Base-by-base conservation (phyloP, 352 stramenopile species). In the Phytophthora citrophthora region DNA sequence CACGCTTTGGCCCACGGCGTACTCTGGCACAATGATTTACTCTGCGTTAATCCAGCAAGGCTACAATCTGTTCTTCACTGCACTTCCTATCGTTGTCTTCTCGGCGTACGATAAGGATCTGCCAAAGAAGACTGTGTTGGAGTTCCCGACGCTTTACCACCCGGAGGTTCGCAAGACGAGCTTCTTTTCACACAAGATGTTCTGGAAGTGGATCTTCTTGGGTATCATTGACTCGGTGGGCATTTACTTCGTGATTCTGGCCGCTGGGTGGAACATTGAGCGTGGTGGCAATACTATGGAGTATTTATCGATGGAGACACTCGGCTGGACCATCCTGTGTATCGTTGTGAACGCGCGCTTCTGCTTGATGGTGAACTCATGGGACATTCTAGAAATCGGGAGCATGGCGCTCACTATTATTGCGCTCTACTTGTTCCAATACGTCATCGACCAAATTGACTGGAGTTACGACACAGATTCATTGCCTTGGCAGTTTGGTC, bases 61-160 rank as follows among this genome's bases (percentile, higher is more conserved):
- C 23, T 98, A 98, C 70, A 99, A 99, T 68, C 89, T 99, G 46
- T 86, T 98, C 44, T 98, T 96, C 62, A 99, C 93, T 0, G 80
- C 89, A 31, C 67, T 99, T 18, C 97, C 97, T 3, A 98, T 99
- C 62, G 70, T 95, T 24, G 72, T 88, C 1, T 92, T 87, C 54
- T 91, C 86, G 7, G 88, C 91, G 3, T 87, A 92, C 40, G 90
- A 97, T 49, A 81, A 78, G 24, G 88, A 96, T 65, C 32, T 96
- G 5, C 85, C 83, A 0, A 88, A 85, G 51, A 59, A 91, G 4
- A 76, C 89, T 0, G 74, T 86, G 7, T 54, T 93, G 16, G 57
- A 88, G 29, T 90, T 83, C 23, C 88, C 88, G 9, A 68, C 61
- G 36, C 47, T 96, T 9, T 96, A 96, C 48, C 82, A 94, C 47